These are phyloP conservation scores for Yamadazyma epiphylla DNA, from an alignment of 1,139 yeast genomes.

Conservation along the genomic window DNA sequence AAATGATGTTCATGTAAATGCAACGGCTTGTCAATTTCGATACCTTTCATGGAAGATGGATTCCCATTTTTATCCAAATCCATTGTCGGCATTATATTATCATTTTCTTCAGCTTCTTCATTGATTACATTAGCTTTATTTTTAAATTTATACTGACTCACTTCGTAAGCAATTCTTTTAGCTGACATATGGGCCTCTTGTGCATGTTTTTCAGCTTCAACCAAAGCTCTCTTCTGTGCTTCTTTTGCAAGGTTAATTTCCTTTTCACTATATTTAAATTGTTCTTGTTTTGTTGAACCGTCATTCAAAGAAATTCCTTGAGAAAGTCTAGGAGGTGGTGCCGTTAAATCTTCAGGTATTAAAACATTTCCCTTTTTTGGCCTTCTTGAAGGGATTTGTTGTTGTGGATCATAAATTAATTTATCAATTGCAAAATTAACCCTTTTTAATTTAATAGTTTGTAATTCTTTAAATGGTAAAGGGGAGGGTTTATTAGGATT, in stretches of 20 bases:
- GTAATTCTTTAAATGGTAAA: conserved; percentile 34
- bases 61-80: conserved; percentile 14
- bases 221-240: conserved; percentile 48
- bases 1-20: conserved; percentile 68
- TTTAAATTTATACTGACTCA: conserved; percentile 33
- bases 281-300: conserved; percentile 17
- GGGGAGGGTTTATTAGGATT: conserved; percentile 33
- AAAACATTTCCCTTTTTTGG: conserved; percentile 80
- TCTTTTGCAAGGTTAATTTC: conserved; percentile 56
- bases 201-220: conserved; percentile 69
- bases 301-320: conserved; percentile 54
- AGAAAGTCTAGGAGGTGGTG: conserved; percentile 60
- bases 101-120: conserved; percentile 17
- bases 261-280: conserved; percentile 41
- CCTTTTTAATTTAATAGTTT: conserved; percentile 44
- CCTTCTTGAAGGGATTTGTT: conserved; percentile 85
- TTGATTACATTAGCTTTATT: conserved; percentile 8
- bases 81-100: conserved; percentile 16
- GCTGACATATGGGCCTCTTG: conserved; percentile 74
- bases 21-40: conserved; percentile 53
- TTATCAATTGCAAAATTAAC: conserved; percentile 76
- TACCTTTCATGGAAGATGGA: conserved; percentile 18
- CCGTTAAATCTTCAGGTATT: conserved; percentile 65
- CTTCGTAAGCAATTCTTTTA: conserved; percentile 63
- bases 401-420: conserved; percentile 81